These are phyloP conservation scores for Yarrowia keelungensis DNA, from an alignment of 805 yeast species.

Conservation along the genomic window DNA sequence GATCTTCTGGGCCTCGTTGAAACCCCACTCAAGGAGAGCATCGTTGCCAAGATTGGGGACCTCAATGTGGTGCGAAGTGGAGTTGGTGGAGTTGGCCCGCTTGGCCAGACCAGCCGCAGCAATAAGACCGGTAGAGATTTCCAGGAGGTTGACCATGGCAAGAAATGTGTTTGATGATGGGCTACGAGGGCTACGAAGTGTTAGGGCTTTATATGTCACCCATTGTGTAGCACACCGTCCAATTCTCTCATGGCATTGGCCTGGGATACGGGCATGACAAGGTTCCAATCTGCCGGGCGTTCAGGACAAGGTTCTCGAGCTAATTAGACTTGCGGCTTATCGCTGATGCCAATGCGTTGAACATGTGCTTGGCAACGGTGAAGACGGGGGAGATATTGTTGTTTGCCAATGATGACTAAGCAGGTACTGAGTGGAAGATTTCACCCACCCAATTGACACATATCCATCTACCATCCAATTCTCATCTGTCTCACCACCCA, in stretches of 20 bases:
- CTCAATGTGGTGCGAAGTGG: slow-evolving; percentile 2
- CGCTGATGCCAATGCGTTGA: background rate
- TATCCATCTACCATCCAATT: too few relatives aligned
- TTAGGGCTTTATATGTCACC: too few relatives aligned
- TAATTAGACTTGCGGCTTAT: background rate
- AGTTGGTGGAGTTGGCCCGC: background rate
- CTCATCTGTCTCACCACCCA: background rate
- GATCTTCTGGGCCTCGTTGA: slow-evolving; percentile 8
- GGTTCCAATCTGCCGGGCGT: background rate
- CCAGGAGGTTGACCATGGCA: slow-evolving; percentile 1
- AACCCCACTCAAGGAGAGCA: slow-evolving; percentile 1
- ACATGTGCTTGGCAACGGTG: background rate
- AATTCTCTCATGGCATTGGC: background rate
- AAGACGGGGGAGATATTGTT: too few relatives aligned
- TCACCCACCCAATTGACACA: too few relatives aligned
- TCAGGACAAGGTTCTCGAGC: slow-evolving; percentile 18
- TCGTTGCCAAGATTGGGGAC: slow-evolving; percentile 11
- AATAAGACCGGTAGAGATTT: background rate
- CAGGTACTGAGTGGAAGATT: too few relatives aligned
- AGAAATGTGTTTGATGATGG: too few relatives aligned
- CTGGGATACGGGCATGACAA: background rate
- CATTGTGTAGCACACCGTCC: too few relatives aligned
- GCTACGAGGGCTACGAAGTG: too few relatives aligned
- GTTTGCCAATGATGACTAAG: too few relatives aligned
- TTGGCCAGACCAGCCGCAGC: slow-evolving; percentile 11